Conservation (phyloP, 2,329 filamentous ascomycete genomes). For the Fusarium newnesense region DNA sequence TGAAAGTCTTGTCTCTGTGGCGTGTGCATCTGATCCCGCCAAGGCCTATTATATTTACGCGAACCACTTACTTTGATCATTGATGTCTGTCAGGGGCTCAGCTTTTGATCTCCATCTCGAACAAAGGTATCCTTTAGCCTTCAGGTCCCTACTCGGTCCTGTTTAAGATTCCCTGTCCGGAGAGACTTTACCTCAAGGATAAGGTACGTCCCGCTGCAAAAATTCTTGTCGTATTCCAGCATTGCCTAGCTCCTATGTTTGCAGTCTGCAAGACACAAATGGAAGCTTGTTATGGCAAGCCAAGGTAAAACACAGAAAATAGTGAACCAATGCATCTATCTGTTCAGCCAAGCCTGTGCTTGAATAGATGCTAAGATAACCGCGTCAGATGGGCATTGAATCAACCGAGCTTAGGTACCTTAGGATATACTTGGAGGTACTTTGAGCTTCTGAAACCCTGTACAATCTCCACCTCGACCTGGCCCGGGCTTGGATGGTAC, state of each 20-base stretch:
- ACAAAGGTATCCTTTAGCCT: background rate
- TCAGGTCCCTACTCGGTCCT: background rate
- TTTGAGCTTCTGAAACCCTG: background rate
- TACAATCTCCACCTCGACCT: conserved; percentile 16
- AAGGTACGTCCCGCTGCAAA: background rate
- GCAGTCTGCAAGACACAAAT: background rate
- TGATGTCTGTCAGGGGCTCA: background rate
- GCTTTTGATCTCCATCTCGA: background rate
- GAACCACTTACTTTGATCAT: background rate
- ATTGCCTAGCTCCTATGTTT: no score
- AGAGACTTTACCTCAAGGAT: background rate
- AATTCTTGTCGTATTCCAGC: background rate
- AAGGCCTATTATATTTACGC: background rate
- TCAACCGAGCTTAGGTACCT: background rate
- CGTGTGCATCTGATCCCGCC: background rate
- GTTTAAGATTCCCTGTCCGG: background rate
- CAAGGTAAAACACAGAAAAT: background rate
- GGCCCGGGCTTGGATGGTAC: conserved; percentile 15
- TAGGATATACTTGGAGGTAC: conserved; percentile 18
- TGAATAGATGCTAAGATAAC: conserved; percentile 1
- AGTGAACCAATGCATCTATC: background rate
- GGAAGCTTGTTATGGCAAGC: background rate
- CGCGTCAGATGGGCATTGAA: conserved; percentile 4
- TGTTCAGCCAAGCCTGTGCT: background rate
- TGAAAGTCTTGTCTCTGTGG: conserved; percentile 1